Percentiles rank a stretch among this genome's conserved stretches.
phyloP scores from a whole-genome alignment of 164 flowering plant species.

The Tinospora cordifolia region DNA sequence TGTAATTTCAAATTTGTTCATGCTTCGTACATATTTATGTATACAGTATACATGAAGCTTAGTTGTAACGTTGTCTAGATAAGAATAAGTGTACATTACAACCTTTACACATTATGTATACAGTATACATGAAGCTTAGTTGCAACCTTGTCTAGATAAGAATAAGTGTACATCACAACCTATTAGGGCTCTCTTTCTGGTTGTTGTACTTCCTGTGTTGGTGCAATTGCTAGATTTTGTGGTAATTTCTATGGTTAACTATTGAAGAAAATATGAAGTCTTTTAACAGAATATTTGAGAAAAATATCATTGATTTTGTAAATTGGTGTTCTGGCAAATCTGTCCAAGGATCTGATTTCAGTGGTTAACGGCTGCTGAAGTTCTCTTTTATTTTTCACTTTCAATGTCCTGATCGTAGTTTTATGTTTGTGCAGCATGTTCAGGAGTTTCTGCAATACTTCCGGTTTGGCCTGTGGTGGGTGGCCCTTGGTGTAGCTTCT shows the following conservation, averaged over 20 bases:
- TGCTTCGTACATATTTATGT: not conserved
- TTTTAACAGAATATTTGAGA: not conserved
- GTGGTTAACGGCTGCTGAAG: not conserved
- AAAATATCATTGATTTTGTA: not conserved
- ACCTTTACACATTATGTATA: too few species aligned
- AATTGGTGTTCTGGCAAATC: not conserved
- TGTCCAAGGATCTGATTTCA: not conserved
- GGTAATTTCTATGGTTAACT: not conserved
- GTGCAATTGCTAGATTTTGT: not conserved
- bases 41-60: too few species aligned
- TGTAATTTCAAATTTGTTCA: not conserved
- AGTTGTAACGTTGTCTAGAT: too few species aligned
- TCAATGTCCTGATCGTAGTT: not conserved
- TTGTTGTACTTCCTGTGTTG: too few species aligned
- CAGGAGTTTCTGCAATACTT: constrained; percentile 54
- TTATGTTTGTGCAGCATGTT: constrained; percentile 53
- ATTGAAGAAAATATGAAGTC: not conserved
- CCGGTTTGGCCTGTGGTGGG: constrained; percentile 74
- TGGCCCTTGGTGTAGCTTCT: constrained; percentile 90
- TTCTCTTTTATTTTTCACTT: not conserved
- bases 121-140: too few species aligned
- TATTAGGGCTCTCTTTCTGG: too few species aligned
- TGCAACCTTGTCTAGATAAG: too few species aligned
- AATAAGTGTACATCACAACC: too few species aligned
- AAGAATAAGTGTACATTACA: too few species aligned